Base-by-base conservation (phyloP, 2,329 filamentous ascomycete genomes). In the Xylaria sp. region DNA sequence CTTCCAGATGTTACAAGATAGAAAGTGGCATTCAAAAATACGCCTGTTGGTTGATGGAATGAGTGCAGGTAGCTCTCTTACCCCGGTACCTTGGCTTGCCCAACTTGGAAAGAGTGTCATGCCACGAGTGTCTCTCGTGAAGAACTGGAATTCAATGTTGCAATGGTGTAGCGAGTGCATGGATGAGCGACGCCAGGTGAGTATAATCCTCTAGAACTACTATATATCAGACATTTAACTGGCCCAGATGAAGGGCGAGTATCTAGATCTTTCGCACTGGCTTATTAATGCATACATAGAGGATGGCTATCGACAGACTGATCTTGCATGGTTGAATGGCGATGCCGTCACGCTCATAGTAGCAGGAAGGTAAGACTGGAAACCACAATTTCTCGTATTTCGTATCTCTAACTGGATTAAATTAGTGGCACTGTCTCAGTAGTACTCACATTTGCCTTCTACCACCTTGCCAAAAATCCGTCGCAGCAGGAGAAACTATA, bases 1-100 rank as follows among this genome's bases (percentile, higher is more conserved):
- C 2, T 75, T 76, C 37, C 47, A 47, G 3, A 75, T 74, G 73
- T 51, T 76, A 0, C 66, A 54, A 5, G 63, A 71, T 10, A 54
- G 53, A 58, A 54, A 71, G 48, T 72, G 69, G 69, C 73, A 72
- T 37, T 62, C 54, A 3, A 66, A 61, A 25, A 48, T 71, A 12
- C 53, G 55, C 16, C n/a, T 70, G 2, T 25, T 71, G 29, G 55
- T 66, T 32, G 60, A 64, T 6, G 66, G 25, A 2, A 50, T 68
- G 27, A 35, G 5, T 10, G 60, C 54, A 10, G 29, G 72, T 0
- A 67, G 58, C 12, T 10, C 27, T 37, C n/a, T 55, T n/a, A 47
- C 32, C n/a, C 50, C 21, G 9, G 50, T 42, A 2, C 50, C 42
- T 2, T 66, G 63, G 63, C 27, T 61, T 21, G 58, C 40, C 18